phyloP scores from a whole-genome alignment of 306 rosid species.

The Castanea mollissima region DNA sequence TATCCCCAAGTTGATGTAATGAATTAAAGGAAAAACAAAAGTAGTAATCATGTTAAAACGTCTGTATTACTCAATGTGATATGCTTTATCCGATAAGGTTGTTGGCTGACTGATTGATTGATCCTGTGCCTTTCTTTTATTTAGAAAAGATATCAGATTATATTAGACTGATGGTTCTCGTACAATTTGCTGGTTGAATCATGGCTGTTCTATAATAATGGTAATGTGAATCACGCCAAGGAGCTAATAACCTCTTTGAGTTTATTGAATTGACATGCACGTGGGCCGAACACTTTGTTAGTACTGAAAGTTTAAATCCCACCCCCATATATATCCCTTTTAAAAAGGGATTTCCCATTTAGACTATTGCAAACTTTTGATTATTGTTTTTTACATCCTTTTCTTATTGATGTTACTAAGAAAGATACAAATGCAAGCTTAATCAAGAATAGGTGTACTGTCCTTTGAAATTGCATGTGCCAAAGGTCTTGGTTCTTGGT shows the following conservation, averaged over 20 bases:
- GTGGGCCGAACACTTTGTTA: constrained; percentile 35
- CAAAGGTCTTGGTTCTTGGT: constrained; percentile 9
- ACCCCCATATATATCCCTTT: not conserved
- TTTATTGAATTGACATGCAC: constrained; percentile 42
- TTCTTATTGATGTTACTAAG: constrained; percentile 19
- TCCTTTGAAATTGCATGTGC: constrained; percentile 18
- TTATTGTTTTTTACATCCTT: constrained; percentile 12
- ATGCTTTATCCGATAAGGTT: constrained; percentile 31
- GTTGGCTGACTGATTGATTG: constrained; percentile 36
- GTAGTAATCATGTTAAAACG: constrained; percentile 26
- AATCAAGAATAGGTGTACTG: not conserved
- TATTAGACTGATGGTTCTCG: constrained; percentile 41
- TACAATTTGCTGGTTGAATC: constrained; percentile 39
- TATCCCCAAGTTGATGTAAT: constrained; percentile 2
- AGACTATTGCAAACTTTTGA: not conserved
- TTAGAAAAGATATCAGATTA: constrained; percentile 37
- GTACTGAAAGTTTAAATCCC: not conserved
- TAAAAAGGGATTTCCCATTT: not conserved
- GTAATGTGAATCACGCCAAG: constrained; percentile 36
- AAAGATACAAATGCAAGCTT: constrained; percentile 16
- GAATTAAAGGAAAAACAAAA: constrained; percentile 7
- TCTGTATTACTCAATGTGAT: constrained; percentile 28
- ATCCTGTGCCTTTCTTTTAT: constrained; percentile 28
- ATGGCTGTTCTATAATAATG: constrained; percentile 27
- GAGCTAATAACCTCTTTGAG: constrained; percentile 17